These are phyloP conservation scores for Lasiodiplodia hormozganensis DNA, from an alignment of 2,329 filamentous ascomycete genomes.

Conservation along the genomic window DNA sequence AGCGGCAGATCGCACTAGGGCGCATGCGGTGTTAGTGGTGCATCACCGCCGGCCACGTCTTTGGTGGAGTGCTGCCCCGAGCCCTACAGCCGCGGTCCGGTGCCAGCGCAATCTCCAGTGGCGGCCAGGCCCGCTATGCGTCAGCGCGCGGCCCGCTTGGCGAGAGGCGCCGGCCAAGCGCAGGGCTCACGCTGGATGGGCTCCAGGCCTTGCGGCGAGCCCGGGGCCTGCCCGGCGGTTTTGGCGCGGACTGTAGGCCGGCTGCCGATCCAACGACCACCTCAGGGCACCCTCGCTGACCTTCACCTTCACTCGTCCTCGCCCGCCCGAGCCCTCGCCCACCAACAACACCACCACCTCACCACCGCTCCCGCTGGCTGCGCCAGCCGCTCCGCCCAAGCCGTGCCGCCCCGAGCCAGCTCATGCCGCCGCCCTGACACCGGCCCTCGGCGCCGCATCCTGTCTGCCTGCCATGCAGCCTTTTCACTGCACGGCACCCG, in stretches of 20 bases:
- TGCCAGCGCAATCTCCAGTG: constrained; percentile 14
- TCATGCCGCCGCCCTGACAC: constrained; percentile 21
- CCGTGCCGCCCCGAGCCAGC: background rate
- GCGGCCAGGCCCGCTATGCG: constrained; percentile 23
- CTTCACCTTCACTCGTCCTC: constrained; percentile 7
- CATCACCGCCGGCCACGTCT: constrained; percentile 24
- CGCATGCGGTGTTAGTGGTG: background rate
- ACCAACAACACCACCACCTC: background rate
- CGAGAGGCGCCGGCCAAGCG: constrained; percentile 17
- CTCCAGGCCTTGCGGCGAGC: constrained; percentile 16
- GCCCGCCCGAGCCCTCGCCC: background rate
- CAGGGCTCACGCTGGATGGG: constrained; percentile 1
- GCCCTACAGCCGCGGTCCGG: constrained; percentile 10
- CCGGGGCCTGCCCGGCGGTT: constrained; percentile 17
- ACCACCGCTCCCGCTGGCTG: background rate
- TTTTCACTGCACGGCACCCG: constrained; percentile 17
- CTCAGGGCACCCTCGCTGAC: constrained; percentile 27
- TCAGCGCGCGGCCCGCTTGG: constrained; percentile 24
- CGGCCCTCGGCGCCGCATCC: constrained; percentile 20
- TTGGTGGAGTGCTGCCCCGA: background rate
- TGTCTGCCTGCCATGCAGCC: constrained; percentile 26
- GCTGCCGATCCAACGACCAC: constrained; percentile 25
- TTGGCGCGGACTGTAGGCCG: constrained; percentile 24
- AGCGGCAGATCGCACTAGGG: constrained; percentile 18
- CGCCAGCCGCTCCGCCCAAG: background rate